Evolutionary conservation across 345 rosid genomes (phyloP).

Genomic region (Punica granatum): DNA sequence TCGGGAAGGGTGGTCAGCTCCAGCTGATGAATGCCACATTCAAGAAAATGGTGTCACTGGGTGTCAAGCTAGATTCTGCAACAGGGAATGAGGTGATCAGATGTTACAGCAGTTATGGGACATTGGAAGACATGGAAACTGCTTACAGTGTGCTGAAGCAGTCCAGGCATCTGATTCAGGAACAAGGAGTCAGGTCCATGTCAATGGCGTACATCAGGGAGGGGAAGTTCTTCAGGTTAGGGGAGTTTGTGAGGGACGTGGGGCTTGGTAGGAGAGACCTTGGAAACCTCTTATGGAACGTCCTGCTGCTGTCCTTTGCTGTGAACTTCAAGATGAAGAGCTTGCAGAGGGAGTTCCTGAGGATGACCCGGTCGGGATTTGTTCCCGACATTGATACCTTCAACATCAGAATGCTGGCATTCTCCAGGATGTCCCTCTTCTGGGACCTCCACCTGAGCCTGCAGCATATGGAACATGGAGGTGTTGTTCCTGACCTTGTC

Average conservation of each 20-base stretch:
- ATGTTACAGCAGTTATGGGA: constrained; percentile 45
- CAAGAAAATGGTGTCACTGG: constrained; percentile 36
- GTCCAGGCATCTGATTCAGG: constrained; percentile 42
- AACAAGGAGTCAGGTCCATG: constrained; percentile 53
- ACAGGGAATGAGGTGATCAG: constrained; percentile 45
- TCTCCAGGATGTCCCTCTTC: constrained; percentile 68
- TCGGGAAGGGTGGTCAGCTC: constrained; percentile 54
- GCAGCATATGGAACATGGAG: constrained; percentile 63
- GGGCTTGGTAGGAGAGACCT: constrained; percentile 59
- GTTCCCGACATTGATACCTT: constrained; percentile 70
- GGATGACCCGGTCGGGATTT: constrained; percentile 56
- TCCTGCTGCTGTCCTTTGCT: constrained; percentile 63
- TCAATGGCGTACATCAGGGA: constrained; percentile 38
- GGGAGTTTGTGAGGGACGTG: constrained; percentile 52
- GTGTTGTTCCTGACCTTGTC: constrained; percentile 64
- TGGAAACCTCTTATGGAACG: constrained; percentile 72
- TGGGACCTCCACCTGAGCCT: constrained; percentile 90
- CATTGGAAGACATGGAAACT: constrained; percentile 50
- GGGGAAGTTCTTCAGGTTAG: constrained; percentile 41
- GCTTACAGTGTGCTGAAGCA: constrained; percentile 50
- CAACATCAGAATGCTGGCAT: constrained; percentile 65
- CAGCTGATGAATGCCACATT: constrained; percentile 49
- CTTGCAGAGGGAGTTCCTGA: constrained; percentile 67
- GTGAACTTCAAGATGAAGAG: constrained; percentile 84
- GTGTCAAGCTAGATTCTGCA: constrained; percentile 32